phyloP scores from a whole-genome alignment of 1,284 basidiomycete species.

The Schizophyllum amplum region DNA sequence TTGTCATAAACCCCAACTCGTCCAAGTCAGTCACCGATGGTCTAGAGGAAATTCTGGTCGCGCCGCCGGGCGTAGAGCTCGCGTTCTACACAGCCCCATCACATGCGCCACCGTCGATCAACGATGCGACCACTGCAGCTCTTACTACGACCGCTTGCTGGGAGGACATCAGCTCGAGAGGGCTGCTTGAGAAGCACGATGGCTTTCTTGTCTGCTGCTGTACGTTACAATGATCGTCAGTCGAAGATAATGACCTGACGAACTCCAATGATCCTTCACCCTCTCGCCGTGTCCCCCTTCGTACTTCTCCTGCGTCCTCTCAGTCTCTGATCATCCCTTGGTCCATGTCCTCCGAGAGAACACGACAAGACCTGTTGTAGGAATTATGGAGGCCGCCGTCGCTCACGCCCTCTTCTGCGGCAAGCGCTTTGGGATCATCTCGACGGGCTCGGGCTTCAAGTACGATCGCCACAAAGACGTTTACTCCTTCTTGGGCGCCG shows the following conservation, averaged over 20 bases:
- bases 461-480: slow-evolving; percentile 25
- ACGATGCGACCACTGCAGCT: slow-evolving; percentile 21
- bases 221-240: slow-evolving; percentile 12
- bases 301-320: not conserved
- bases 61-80: slow-evolving; percentile 21
- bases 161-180: slow-evolving; percentile 17
- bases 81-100: slow-evolving; percentile 25
- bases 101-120: slow-evolving; percentile 23
- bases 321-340: slow-evolving; percentile 30
- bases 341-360: slow-evolving; percentile 24
- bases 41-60: slow-evolving; percentile 16
- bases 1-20: slow-evolving; percentile 30
- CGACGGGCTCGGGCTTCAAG: slow-evolving; percentile 26
- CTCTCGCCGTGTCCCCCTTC: not conserved
- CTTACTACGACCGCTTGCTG: slow-evolving; percentile 22
- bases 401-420: slow-evolving; percentile 24
- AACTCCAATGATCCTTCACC: not conserved
- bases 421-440: slow-evolving; percentile 26
- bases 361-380: slow-evolving; percentile 23
- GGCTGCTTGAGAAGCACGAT: slow-evolving; percentile 21
- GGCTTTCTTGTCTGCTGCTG: slow-evolving; percentile 32
- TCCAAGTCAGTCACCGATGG: slow-evolving; percentile 25
- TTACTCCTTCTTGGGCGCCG: slow-evolving; percentile 23
- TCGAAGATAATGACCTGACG: not conserved
- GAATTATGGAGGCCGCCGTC: slow-evolving; percentile 26